Evolutionary conservation across 208 protist genomes (phyloP), one percentile per base, ranked within the genome.

Genomic region (Wallacemonas sp.): DNA sequence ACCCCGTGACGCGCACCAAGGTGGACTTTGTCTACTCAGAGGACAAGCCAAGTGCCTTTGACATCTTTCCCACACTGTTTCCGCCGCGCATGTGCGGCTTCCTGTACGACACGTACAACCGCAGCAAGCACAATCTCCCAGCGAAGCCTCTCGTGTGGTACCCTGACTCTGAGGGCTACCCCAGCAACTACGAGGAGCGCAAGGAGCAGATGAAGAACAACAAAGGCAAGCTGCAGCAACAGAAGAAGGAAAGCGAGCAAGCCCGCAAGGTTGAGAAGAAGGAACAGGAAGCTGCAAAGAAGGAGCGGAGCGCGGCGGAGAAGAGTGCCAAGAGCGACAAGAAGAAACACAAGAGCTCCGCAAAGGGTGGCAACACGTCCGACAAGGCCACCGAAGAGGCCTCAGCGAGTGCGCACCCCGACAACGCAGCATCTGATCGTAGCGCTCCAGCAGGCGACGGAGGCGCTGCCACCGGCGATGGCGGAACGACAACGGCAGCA

Each of bases 21-120:
- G 81, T 93, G 21, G 68, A 77, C 44, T 89, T 96, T 65, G 19
- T 90, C 33, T 94, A 86, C 72, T 87, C 83, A 0, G 82, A 94
- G 26, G 80, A 73, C 26, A 80, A 80, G 63, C 83, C 83, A 47
- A 72, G 55, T 49, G 62, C 85, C 14, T 76, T 78, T 33, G 81
- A 90, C 32, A 58, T 68, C 33, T 92, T 94, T 62, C 74, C 70
- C 2, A 73, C 80, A 23, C 57, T 92, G n/a, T 92, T 94, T 65
- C 83, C 85, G 6, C 32, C 38, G 34, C 60, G 69, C 14, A 52
- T 94, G 23, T 74, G 61, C 26, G 32, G 83, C 2, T 92, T 87
- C 72, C 69, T 94, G 19, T 84, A 76, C 64, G 88, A 94, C 68
- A 67, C 69, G 19, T 94, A 91, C 72, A 38, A 83, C 63, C 73